These are phyloP conservation scores for Candida peoriensis DNA, from an alignment of 805 yeast genomes.

Conservation along the genomic window DNA sequence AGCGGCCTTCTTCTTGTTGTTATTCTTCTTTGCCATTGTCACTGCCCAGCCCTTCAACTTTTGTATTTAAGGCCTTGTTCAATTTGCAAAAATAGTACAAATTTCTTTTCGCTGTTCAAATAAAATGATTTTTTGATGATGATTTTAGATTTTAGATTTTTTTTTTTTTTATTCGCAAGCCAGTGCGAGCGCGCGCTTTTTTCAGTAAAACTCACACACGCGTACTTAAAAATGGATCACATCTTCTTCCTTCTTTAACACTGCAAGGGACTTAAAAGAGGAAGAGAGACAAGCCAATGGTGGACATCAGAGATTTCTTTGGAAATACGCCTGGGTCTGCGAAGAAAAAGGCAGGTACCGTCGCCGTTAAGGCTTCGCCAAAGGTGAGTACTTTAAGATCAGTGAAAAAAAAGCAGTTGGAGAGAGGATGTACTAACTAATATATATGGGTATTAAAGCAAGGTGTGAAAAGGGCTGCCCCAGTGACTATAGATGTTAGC, in stretches of 20 bases:
- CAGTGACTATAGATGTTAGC: slow-evolving; percentile 21
- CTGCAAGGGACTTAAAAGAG: too few species aligned
- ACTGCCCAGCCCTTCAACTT: too few species aligned
- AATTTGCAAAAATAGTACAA: too few species aligned
- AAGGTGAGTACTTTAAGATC: slow-evolving; percentile 6
- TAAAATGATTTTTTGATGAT: too few species aligned
- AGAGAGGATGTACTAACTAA: not conserved
- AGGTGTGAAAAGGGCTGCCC: slow-evolving; percentile 1
- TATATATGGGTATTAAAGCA: not conserved
- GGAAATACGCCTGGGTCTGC: slow-evolving; percentile 19
- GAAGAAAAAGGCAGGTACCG: not conserved
- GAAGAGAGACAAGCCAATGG: slow-evolving; percentile 22
- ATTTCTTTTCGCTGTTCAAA: too few species aligned
- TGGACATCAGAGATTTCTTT: slow-evolving; percentile 37
- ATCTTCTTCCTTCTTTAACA: too few species aligned
- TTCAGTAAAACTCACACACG: too few species aligned
- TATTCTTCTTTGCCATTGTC: slow-evolving; percentile 19
- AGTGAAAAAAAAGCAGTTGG: not conserved
- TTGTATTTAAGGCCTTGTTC: too few species aligned
- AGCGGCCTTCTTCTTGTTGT: slow-evolving; percentile 12
- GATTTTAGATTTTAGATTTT: not conserved
- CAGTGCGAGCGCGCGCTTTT: not conserved
- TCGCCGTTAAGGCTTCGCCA: slow-evolving; percentile 8
- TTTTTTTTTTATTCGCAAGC: not conserved
- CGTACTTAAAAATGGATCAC: too few species aligned